Base-by-base conservation (phyloP, 2,329 filamentous ascomycete species). In the Pezizomycotina sp. region DNA sequence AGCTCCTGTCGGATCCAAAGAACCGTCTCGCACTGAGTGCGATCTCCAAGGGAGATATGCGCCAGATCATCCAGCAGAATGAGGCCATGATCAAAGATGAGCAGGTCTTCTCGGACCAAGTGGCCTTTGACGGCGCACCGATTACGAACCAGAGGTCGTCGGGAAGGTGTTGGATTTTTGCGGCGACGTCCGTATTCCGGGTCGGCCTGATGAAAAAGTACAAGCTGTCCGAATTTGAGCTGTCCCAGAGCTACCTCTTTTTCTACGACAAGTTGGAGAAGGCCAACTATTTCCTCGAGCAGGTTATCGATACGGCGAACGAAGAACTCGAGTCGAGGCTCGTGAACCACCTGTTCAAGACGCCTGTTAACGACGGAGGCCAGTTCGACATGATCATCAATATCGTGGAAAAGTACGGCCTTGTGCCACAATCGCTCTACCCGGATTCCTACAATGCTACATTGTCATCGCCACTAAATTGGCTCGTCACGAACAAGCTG, bases 201-300 rank as follows among this genome's bases (percentile, higher is more conserved):
- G 68, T 92, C n/a, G 77, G 81, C 1, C 64, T 92, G 29, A 86
- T 89, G 76, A 77, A 79, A 58, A 75, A 75, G 51, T 78, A 91
- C 57, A 70, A 73, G 46, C 68, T 92, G 13, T 68, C 74, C 29
- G 64, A 68, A 34, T 91, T 92, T 51, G 79, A 92, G 62, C 64
- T 92, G n/a, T 83, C 76, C 19, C 83, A 92, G 58, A 66, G 75
- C 1, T 91, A 91, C 52, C 66, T 92, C 3, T 92, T 86, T 61
- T 92, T 82, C 65, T 91, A 78, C 35, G 83, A 92, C 57, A 92
- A 92, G 61, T 69, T 92, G 13, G 83, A 92, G 58, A 92, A 92
- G 58, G 67, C 77, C 6, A 92, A 92, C 57, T 92, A 70, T 62
- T 92, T 91, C 60, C 66, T 92, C 12, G 81, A 91, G 58, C 77